These are phyloP conservation scores for Cryphonectria radicalis DNA, from an alignment of 2,329 filamentous ascomycete genomes.

Conservation along the genomic window DNA sequence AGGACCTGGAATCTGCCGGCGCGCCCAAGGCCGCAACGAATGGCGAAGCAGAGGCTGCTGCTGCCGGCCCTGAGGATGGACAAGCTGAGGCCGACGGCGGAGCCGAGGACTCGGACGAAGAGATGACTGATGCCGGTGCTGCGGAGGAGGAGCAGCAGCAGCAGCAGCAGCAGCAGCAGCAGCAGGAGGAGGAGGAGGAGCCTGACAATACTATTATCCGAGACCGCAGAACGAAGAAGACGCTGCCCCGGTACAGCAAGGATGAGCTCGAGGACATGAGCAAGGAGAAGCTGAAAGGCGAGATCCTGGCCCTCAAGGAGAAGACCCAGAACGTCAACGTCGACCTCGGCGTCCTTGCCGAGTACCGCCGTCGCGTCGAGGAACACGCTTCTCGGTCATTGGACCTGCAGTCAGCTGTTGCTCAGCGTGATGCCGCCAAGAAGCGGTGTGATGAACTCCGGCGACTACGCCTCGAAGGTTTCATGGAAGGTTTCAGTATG, in stretches of 20 bases:
- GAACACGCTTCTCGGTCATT: conserved; percentile 59
- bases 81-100: conserved; percentile 34
- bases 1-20: conserved; percentile 60
- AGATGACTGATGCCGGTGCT: conserved; percentile 35
- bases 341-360: conserved; percentile 75
- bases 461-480: conserved; percentile 86
- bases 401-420: conserved; percentile 79
- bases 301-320: conserved; percentile 66
- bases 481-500: conserved; percentile 95
- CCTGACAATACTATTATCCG: conserved; percentile 34
- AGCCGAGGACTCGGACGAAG: conserved; percentile 35
- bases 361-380: conserved; percentile 46
- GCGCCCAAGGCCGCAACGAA: conserved; percentile 35
- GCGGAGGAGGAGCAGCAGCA: no score
- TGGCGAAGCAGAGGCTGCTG: conserved; percentile 35
- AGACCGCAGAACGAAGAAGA: conserved; percentile 47
- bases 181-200: conserved; percentile 27
- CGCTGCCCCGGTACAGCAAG: conserved; percentile 77
- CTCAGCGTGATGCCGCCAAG: conserved; percentile 83
- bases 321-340: conserved; percentile 84
- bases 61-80: conserved; percentile 32
- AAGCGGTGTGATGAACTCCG: conserved; percentile 91
- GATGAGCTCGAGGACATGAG: conserved; percentile 71
- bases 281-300: conserved; percentile 63
- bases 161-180: no score